Conservation (phyloP, 2,329 filamentous ascomycete genomes). For the Lachnellula occidentalis region DNA sequence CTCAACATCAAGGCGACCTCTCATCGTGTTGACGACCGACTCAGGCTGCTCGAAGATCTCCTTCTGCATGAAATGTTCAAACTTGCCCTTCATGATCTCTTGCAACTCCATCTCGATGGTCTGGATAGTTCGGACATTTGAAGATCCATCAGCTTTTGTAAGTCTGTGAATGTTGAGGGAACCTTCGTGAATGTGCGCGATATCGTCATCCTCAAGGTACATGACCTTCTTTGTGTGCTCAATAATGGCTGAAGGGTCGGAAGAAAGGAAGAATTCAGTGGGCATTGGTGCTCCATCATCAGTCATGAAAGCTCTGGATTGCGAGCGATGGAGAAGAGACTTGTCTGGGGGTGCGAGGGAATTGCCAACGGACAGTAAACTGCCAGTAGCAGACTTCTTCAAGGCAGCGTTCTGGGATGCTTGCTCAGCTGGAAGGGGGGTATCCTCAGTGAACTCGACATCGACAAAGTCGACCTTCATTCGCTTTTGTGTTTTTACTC, state of each 20-base stretch:
- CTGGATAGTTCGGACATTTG: conserved; percentile 96
- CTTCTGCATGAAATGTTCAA: conserved; percentile 99
- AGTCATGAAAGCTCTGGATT: conserved; percentile 97
- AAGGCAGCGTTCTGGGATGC: conserved; percentile 94
- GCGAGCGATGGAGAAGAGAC: conserved; percentile 94
- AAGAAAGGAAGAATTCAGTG: conserved; percentile 98
- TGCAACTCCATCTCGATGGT: conserved; percentile 98
- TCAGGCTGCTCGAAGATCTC: conserved; percentile 99
- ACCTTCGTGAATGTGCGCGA: conserved; percentile 98
- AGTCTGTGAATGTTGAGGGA: conserved; percentile 98
- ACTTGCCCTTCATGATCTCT: conserved; percentile 99
- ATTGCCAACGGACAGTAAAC: conserved; percentile 60
- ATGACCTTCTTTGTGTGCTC: conserved; percentile 99
- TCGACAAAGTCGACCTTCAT: conserved; percentile 99
- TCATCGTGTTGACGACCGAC: conserved; percentile 99
- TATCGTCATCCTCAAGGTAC: conserved; percentile 99
- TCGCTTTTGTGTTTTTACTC: conserved; percentile 93
- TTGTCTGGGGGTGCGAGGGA: conserved; percentile 91
- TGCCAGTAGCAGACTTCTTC: conserved; percentile 72
- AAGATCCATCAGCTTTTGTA: conserved; percentile 92
- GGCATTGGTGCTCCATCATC: conserved; percentile 98
- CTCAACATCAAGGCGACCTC: conserved; percentile 87
- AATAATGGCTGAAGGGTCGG: conserved; percentile 94
- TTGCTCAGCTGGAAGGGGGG: conserved; percentile 80
- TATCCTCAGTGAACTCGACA: conserved; percentile 86